Conservation (phyloP, 1,139 yeast genomes). For the Protomyces inundatus region DNA sequence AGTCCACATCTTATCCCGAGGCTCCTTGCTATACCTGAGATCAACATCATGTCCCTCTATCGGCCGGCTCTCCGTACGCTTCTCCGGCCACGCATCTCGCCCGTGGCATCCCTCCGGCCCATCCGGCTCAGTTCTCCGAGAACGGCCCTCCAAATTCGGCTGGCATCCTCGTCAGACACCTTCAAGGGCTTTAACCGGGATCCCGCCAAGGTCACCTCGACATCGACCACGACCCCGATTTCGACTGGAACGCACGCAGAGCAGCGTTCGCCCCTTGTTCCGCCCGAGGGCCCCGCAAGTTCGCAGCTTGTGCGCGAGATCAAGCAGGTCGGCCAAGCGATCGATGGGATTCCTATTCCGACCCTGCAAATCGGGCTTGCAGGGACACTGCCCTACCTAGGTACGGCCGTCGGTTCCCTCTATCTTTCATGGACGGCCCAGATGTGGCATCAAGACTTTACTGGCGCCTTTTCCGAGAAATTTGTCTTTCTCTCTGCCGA, state of each 20-base stretch:
- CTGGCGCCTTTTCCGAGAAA: slow-evolving; percentile 11
- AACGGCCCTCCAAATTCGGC: background rate
- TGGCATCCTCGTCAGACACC: background rate
- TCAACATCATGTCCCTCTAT: no score
- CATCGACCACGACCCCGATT: slow-evolving; percentile 24
- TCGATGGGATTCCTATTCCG: slow-evolving; percentile 24
- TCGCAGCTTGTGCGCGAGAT: slow-evolving; percentile 14
- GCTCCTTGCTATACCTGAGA: no score
- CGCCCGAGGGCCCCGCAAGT: slow-evolving; percentile 15
- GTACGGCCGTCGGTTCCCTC: slow-evolving; percentile 14
- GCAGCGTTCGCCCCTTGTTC: slow-evolving; percentile 10
- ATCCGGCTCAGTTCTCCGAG: no score
- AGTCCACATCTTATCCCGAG: no score
- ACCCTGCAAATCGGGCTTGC: slow-evolving; percentile 25
- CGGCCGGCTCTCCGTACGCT: no score
- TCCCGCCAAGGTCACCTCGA: slow-evolving; percentile 13
- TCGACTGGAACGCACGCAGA: slow-evolving; percentile 23
- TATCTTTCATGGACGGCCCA: slow-evolving; percentile 22
- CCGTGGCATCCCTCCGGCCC: no score
- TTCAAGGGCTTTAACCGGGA: background rate
- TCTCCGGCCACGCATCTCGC: no score
- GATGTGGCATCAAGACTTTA: slow-evolving; percentile 7
- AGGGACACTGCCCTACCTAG: slow-evolving; percentile 25
- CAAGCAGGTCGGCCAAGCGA: slow-evolving; percentile 9
- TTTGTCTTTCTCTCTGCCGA: slow-evolving; percentile 13